A percentile compares a stretch with the other conserved stretches of the same genome.
Conservation (phyloP, 768 basidiomycete species). For the Mrakia frigida region DNA sequence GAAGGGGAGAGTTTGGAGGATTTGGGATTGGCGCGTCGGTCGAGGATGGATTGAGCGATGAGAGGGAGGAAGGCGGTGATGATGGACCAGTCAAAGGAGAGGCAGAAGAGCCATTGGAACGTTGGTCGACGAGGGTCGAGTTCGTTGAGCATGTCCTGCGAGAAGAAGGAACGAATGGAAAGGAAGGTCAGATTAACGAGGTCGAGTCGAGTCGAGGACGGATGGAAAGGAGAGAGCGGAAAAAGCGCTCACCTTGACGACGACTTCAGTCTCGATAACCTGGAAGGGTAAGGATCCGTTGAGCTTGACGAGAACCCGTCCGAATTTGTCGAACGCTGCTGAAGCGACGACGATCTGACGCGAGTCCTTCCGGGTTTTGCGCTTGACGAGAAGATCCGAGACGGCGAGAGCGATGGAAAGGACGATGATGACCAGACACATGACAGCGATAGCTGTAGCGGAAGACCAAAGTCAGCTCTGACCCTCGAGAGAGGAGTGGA, state of each 20-base stretch:
- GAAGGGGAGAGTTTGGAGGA: neutral
- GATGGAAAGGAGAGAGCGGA: neutral
- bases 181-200: neutral
- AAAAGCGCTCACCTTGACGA: conserved; percentile 37
- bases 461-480: neutral
- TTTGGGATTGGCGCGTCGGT: conserved; percentile 33
- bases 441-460: conserved; percentile 42
- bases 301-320: conserved; percentile 43
- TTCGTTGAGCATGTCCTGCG: conserved; percentile 39
- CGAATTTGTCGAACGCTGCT: conserved; percentile 43
- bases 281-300: conserved; percentile 46
- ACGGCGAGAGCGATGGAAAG: conserved; percentile 40
- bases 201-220: neutral
- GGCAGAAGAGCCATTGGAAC: conserved; percentile 46
- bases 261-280: conserved; percentile 43
- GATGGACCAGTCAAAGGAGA: conserved; percentile 44
- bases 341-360: conserved; percentile 44
- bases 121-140: conserved; percentile 43
- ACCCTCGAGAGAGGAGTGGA: neutral
- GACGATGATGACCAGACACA: conserved; percentile 43
- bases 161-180: conserved; percentile 8
- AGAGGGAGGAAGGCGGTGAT: conserved; percentile 42
- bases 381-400: conserved; percentile 36
- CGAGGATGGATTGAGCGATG: conserved; percentile 37
- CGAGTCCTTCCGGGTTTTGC: conserved; percentile 38